Evolutionary conservation across 2,329 filamentous ascomycete species (phyloP).

Genomic region (Fusarium clavum): DNA sequence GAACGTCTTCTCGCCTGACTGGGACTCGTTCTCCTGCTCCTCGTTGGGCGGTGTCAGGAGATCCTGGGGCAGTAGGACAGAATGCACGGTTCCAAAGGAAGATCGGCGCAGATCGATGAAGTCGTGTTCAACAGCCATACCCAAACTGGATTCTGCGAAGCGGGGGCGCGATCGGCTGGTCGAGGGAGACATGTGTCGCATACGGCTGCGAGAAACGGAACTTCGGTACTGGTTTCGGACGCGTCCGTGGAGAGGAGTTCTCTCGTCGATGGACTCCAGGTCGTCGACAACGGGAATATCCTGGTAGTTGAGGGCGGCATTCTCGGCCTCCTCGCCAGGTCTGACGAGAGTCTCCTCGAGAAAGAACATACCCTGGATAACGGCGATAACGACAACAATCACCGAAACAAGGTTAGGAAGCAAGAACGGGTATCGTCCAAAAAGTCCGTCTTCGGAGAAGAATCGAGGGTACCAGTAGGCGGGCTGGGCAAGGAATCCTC

Average conservation of each 20-base stretch:
- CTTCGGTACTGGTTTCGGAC: slow-evolving; percentile 34
- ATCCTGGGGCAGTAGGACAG: slow-evolving; percentile 50
- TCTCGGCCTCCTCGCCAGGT: not conserved
- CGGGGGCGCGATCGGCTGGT: slow-evolving; percentile 34
- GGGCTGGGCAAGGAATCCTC: slow-evolving; percentile 76
- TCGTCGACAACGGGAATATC: slow-evolving; percentile 38
- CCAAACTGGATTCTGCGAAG: slow-evolving; percentile 40
- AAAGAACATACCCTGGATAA: slow-evolving; percentile 72
- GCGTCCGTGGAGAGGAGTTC: slow-evolving; percentile 22
- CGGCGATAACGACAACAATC: slow-evolving; percentile 71
- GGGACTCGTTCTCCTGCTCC: slow-evolving; percentile 23
- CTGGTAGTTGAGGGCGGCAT: slow-evolving; percentile 29
- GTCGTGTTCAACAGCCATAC: slow-evolving; percentile 38
- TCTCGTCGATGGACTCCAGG: slow-evolving; percentile 35
- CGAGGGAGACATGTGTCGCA: slow-evolving; percentile 31
- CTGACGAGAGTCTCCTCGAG: slow-evolving; percentile 59
- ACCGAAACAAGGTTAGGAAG: slow-evolving; percentile 65
- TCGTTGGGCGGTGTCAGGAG: slow-evolving; percentile 31
- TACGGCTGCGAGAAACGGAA: slow-evolving; percentile 19
- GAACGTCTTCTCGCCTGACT: slow-evolving; percentile 46
- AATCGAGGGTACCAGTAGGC: slow-evolving; percentile 77
- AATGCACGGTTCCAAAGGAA: slow-evolving; percentile 58
- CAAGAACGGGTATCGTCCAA: slow-evolving; percentile 73
- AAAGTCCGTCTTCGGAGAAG: slow-evolving; percentile 55
- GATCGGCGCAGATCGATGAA: slow-evolving; percentile 45